Base-by-base conservation (phyloP, 495 filamentous ascomycete species). In the Bacidia gigantensis region DNA sequence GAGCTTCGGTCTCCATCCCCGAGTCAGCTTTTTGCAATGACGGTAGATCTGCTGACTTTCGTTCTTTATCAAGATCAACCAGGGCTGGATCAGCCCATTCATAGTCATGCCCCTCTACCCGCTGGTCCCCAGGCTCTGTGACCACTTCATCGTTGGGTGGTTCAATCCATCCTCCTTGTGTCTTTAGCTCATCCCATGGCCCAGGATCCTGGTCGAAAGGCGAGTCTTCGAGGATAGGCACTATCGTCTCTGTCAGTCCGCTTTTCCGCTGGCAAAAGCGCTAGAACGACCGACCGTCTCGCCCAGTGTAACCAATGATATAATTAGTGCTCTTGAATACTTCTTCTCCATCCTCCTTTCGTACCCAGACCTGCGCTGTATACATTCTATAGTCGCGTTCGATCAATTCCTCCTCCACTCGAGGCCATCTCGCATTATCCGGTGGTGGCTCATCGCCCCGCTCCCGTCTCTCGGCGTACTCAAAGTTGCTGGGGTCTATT, bases 141-240 rank as follows among this genome's bases (percentile, higher is more conserved):
- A 17, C 7, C 5, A 22, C 20, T 5, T 9, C 41, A 17, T 17
- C 9, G 9, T 9, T 7, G 17, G 14, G 5, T 5, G 9, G 14
- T 9, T 22, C 12, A 9, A 44, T 38, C 47, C 47, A 50, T 24
- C 47, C 47, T 9, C 47, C 47, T 22, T 50, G 25, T 25, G n/a
- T 26, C 47, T 50, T 50, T n/a, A 25, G 18, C 47, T 50, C 47
- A 38, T 50, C 26, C 47, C 20, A 35, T 20, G 47, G 47, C 14
- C 47, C 47, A 35, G 2, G 22, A 50, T 44, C 17, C 7, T 7
- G 5, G 7, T 35, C 7, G 29, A 35, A 14, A 5, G 29, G 29
- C 29, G 29, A 35, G 29, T 44, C 41, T 17, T 7, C 20, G 9
- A 17, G 12, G 9, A 9, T n/a, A 7, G 9, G 9, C 41, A 44